These are phyloP conservation scores for Lyophyllum atratum DNA, from an alignment of 768 basidiomycete species.

Conservation along the genomic window DNA sequence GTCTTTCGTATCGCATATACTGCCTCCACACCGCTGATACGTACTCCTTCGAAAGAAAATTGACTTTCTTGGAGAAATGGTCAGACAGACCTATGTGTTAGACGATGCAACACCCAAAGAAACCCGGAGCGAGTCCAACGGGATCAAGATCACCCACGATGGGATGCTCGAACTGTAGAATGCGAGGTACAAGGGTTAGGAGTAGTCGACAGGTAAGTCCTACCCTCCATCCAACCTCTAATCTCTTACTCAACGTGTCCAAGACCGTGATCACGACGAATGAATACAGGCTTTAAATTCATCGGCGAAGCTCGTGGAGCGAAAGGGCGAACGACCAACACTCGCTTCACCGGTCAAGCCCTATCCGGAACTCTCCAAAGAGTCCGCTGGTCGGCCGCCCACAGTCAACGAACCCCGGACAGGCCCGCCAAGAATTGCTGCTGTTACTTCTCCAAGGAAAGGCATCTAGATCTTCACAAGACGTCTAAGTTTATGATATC, in stretches of 20 bases:
- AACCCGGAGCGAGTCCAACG: constrained; percentile 33
- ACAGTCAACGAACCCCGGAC: constrained; percentile 39
- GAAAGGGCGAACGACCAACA: constrained; percentile 37
- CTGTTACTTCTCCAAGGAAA: constrained; percentile 34
- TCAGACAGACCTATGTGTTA: constrained; percentile 33
- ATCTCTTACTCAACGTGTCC: background rate
- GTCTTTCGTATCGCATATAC: background rate
- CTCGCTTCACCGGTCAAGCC: constrained; percentile 23
- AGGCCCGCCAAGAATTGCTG: constrained; percentile 38
- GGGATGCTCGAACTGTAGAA: constrained; percentile 35
- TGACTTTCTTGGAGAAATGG: constrained; percentile 26
- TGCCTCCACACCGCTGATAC: background rate
- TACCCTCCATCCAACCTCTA: background rate
- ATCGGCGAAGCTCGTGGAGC: constrained; percentile 30
- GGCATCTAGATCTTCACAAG: no score
- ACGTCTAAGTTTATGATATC: no score
- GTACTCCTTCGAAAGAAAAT: constrained; percentile 29
- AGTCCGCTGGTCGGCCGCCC: constrained; percentile 43
- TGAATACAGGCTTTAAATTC: constrained; percentile 27
- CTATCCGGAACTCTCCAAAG: constrained; percentile 25
- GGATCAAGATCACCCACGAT: constrained; percentile 21
- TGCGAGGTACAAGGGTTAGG: constrained; percentile 41
- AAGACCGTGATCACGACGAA: constrained; percentile 36
- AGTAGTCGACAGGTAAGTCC: constrained; percentile 34
- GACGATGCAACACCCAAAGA: constrained; percentile 34